Conservation (phyloP, 495 filamentous ascomycete species). For the Penicillium herquei region DNA sequence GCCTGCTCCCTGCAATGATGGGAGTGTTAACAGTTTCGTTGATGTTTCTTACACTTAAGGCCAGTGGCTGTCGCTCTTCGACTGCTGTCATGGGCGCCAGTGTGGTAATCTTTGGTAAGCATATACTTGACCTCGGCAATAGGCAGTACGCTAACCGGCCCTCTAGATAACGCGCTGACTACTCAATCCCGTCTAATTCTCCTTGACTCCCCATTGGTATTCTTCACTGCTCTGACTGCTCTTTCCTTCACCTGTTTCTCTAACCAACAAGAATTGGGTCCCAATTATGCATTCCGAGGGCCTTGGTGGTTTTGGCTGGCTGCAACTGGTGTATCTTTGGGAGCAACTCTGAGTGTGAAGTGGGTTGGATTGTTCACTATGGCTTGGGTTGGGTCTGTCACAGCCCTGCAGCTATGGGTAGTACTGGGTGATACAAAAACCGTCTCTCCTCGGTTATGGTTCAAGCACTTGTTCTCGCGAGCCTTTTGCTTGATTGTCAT, state of each 20-base stretch:
- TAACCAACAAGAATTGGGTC: slow-evolving; percentile 94
- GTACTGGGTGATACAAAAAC: slow-evolving; percentile 83
- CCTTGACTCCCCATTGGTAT: slow-evolving; percentile 91
- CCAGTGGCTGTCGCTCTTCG: slow-evolving; percentile 79
- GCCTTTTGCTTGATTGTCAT: slow-evolving; percentile 91
- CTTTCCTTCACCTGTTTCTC: slow-evolving; percentile 90
- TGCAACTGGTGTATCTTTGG: slow-evolving; percentile 81
- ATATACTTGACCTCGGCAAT: background rate
- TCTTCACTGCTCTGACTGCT: slow-evolving; percentile 89
- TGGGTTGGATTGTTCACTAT: slow-evolving; percentile 99
- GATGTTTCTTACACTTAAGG: slow-evolving; percentile 94
- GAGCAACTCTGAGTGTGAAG: slow-evolving; percentile 93
- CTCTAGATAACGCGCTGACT: slow-evolving; percentile 83
- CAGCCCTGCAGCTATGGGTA: slow-evolving; percentile 89
- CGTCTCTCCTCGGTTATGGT: slow-evolving; percentile 81
- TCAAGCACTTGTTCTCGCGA: slow-evolving; percentile 92
- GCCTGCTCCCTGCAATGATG: slow-evolving; percentile 83
- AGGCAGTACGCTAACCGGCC: slow-evolving; percentile 11
- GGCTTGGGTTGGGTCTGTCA: slow-evolving; percentile 94
- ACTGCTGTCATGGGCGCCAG: slow-evolving; percentile 79
- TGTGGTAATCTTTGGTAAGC: slow-evolving; percentile 83
- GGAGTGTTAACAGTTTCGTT: slow-evolving; percentile 84
- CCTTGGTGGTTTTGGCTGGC: slow-evolving; percentile 98
- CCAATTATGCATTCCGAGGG: slow-evolving; percentile 75
- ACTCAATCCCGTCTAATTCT: slow-evolving; percentile 95